phyloP scores from a whole-genome alignment of 805 yeast species.

The Monosporozyma solicola region DNA sequence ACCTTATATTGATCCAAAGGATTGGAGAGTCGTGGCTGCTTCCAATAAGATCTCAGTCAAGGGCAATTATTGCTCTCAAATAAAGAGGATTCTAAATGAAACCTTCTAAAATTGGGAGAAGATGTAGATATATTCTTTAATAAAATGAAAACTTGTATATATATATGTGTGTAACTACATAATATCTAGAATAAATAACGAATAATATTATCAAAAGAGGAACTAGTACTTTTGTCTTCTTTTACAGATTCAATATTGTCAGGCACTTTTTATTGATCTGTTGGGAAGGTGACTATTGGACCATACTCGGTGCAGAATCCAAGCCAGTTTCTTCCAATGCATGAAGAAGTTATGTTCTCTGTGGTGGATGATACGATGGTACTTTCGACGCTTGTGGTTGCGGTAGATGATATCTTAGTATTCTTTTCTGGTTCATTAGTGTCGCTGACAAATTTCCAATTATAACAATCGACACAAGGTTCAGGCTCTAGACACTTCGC shows the following conservation, averaged over 20 bases:
- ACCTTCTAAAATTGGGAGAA: neutral
- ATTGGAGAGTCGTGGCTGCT: slow-evolving; percentile 41
- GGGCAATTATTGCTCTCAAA: slow-evolving; percentile 35
- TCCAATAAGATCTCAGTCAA: slow-evolving; percentile 46
- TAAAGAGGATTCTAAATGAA: slow-evolving; percentile 26
- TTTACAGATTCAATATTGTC: neutral
- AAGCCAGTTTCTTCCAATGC: slow-evolving; percentile 29
- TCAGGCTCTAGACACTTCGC: slow-evolving; percentile 68
- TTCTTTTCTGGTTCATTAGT: slow-evolving; percentile 7
- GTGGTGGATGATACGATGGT: slow-evolving; percentile 15
- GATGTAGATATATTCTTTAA: neutral
- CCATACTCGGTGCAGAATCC: slow-evolving; percentile 28
- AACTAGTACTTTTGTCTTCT: neutral
- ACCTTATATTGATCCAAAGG: slow-evolving; percentile 36
- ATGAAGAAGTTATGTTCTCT: slow-evolving; percentile 16
- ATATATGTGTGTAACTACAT: neutral
- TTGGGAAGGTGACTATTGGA: neutral
- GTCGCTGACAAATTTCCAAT: slow-evolving; percentile 59
- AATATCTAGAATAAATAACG: neutral
- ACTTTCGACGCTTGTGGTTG: slow-evolving; percentile 9
- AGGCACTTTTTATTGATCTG: neutral
- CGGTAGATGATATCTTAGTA: slow-evolving; percentile 1
- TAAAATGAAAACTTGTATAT: slow-evolving; percentile 1
- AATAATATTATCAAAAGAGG: neutral
- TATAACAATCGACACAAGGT: slow-evolving; percentile 83